These are phyloP conservation scores for Claviceps arundinis DNA, from an alignment of 2,329 filamentous ascomycete species.

Conservation along the genomic window DNA sequence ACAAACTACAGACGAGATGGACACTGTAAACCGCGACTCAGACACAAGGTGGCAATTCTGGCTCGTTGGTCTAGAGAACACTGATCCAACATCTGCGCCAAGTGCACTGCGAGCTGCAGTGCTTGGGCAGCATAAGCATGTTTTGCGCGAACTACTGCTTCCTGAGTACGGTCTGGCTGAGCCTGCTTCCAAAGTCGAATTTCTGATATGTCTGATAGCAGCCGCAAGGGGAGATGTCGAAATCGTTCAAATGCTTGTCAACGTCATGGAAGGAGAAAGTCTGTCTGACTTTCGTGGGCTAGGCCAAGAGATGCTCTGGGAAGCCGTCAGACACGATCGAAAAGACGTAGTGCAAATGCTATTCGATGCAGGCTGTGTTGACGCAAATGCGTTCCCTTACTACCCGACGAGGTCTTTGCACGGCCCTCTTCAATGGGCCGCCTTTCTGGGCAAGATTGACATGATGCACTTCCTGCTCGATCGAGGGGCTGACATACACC, in stretches of 20 bases:
- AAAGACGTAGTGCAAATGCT: neutral
- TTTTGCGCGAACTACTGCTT: neutral
- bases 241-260: neutral
- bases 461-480: neutral
- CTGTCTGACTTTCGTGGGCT: neutral
- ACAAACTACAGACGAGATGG: neutral
- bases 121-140: neutral
- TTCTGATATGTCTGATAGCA: neutral
- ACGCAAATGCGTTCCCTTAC: neutral
- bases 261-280: neutral
- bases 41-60: too few species aligned
- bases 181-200: neutral
- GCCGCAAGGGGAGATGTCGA: neutral
- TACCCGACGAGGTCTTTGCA: too few species aligned
- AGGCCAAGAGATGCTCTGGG: neutral
- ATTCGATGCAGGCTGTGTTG: neutral
- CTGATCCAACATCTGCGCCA: neutral
- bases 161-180: neutral
- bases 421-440: neutral
- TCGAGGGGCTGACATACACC: neutral
- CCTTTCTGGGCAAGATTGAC: neutral
- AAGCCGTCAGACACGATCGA: neutral
- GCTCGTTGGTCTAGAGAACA: too few species aligned
- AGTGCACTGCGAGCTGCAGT: constrained; percentile 2
- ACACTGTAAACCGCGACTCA: too few species aligned